Conservation (phyloP, 1,139 yeast genomes). For the Candida anutae region DNA sequence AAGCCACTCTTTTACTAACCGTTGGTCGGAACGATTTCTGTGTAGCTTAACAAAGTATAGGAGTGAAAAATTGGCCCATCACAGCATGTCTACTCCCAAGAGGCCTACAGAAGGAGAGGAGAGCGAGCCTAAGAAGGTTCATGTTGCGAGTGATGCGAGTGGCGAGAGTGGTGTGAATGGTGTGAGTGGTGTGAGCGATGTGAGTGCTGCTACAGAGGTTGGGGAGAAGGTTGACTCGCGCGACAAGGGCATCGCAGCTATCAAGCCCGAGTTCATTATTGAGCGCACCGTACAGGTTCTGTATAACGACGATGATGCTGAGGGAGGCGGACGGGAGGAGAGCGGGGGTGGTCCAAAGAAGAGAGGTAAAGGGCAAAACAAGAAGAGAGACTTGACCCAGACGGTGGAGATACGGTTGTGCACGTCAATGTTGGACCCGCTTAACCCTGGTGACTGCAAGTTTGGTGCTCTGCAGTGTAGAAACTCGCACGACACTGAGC, state of each 20-base stretch:
- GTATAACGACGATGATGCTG: conserved; percentile 46
- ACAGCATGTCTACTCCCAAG: conserved; percentile 4
- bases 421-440: conserved; percentile 49
- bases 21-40: too few relatives aligned
- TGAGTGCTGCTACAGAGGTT: neutral
- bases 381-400: conserved; percentile 74
- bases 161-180: conserved; percentile 3
- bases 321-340: conserved; percentile 39
- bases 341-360: conserved; percentile 23
- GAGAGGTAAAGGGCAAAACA: conserved; percentile 73
- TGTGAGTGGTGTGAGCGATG: conserved; percentile 2
- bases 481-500: conserved; percentile 64
- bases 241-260: conserved; percentile 53
- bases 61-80: neutral
- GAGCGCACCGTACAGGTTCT: conserved; percentile 16
- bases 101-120: conserved; percentile 15
- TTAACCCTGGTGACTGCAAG: conserved; percentile 41
- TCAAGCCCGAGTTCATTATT: conserved; percentile 56
- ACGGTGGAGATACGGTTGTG: conserved; percentile 64
- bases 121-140: conserved; percentile 17
- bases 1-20: too few relatives aligned
- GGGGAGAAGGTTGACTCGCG: neutral
- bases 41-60: too few relatives aligned
- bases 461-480: conserved; percentile 70
- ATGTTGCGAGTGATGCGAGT: conserved; percentile 7